Percentiles rank a stretch among this genome's conserved stretches.
phyloP scores from a whole-genome alignment of 1,284 basidiomycete genomes.

The Ganoderma multipileum region DNA sequence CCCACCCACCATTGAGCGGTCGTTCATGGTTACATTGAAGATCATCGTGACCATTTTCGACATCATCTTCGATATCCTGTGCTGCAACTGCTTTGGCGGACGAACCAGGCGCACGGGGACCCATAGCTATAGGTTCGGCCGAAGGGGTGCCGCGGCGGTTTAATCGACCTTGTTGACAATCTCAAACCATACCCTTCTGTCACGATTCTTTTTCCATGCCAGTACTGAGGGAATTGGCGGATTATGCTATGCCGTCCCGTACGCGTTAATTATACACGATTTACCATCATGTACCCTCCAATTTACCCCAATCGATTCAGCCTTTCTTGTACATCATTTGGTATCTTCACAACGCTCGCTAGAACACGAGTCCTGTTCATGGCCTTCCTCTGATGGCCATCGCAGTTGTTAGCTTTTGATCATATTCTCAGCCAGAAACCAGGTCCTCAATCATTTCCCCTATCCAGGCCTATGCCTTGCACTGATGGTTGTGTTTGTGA shows the following conservation, averaged over 20 bases:
- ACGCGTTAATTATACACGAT: background rate
- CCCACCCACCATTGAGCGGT: background rate
- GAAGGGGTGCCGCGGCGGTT: slow-evolving; percentile 18
- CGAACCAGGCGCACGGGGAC: slow-evolving; percentile 43
- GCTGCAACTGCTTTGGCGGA: slow-evolving; percentile 60
- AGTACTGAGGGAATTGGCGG: background rate
- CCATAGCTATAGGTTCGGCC: slow-evolving; percentile 36
- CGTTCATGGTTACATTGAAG: slow-evolving; percentile 38
- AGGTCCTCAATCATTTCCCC: background rate
- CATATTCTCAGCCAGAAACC: background rate
- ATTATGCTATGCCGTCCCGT: background rate
- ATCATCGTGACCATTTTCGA: slow-evolving; percentile 70
- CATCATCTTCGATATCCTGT: slow-evolving; percentile 64
- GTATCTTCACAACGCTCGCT: background rate
- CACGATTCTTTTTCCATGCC: background rate
- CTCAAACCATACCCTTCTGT: background rate
- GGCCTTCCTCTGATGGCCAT: background rate
- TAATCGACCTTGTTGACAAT: slow-evolving; percentile 7
- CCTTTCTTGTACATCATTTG: background rate
- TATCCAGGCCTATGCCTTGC: background rate
- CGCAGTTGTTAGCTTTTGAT: background rate
- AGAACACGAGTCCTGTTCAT: background rate
- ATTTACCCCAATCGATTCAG: background rate
- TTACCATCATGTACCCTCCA: background rate
- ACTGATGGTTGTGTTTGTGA: background rate